These are phyloP conservation scores for Pterocarpus santalinus DNA, from an alignment of 306 rosid species.

Conservation along the genomic window DNA sequence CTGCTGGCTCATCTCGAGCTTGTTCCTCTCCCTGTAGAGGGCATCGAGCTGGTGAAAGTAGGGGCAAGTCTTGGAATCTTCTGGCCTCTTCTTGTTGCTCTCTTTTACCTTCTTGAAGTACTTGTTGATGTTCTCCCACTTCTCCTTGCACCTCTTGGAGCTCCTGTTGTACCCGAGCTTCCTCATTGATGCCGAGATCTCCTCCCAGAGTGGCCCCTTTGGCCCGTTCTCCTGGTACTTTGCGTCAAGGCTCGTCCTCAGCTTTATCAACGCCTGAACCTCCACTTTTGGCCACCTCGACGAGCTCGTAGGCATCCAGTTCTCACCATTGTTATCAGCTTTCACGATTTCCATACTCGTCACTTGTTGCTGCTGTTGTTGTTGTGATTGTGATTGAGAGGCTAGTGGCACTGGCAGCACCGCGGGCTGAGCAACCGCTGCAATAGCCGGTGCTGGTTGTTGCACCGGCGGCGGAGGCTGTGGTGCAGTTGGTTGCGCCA, in stretches of 20 bases:
- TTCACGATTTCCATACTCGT: conserved; percentile 51
- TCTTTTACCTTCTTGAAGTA: conserved; percentile 97
- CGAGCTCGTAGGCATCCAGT: conserved; percentile 40
- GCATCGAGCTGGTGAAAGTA: conserved; percentile 83
- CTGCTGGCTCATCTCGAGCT: conserved; percentile 18
- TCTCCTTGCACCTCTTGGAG: conserved; percentile 92
- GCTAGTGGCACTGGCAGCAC: not conserved
- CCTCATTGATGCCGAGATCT: conserved; percentile 76
- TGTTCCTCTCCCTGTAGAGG: conserved; percentile 66
- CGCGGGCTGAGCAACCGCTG: not conserved
- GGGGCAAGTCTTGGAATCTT: conserved; percentile 95
- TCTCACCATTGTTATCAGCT: conserved; percentile 50
- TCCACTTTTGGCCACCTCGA: conserved; percentile 96
- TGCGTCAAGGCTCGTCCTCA: conserved; percentile 63
- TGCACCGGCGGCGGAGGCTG: not conserved
- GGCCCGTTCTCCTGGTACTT: conserved; percentile 89
- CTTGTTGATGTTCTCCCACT: conserved; percentile 99
- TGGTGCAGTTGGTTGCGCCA: conserved; percentile 1
- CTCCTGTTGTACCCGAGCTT: conserved; percentile 75
- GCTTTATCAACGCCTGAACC: conserved; percentile 76
- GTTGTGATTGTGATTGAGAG: not conserved
- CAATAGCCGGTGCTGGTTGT: not conserved
- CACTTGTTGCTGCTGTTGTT: not conserved
- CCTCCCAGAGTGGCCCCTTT: conserved; percentile 95
- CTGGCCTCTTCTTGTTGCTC: conserved; percentile 78